Percentiles rank a stretch among this genome's conserved stretches.
Conservation (phyloP, 148 eudicot species). For the Nyssa sinensis region DNA sequence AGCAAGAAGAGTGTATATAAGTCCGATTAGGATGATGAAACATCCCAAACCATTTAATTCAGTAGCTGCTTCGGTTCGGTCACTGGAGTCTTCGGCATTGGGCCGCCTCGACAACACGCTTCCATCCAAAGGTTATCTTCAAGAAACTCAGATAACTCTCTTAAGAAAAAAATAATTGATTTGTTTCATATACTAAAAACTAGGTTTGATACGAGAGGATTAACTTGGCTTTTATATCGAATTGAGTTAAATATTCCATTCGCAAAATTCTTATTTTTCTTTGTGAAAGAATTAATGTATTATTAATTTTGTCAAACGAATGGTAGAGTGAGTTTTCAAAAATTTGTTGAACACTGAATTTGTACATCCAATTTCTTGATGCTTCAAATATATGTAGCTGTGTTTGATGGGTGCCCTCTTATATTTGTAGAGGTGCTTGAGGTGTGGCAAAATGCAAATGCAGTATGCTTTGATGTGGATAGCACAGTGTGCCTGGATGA, state of each 20-base stretch:
- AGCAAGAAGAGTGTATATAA: slow-evolving; percentile 22
- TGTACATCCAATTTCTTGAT: background rate
- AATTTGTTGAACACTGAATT: background rate
- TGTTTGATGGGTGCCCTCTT: slow-evolving; percentile 6
- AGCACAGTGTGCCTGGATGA: slow-evolving; percentile 97
- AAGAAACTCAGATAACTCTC: background rate
- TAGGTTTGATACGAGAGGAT: background rate
- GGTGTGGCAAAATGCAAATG: slow-evolving; percentile 68
- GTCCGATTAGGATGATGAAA: slow-evolving; percentile 37
- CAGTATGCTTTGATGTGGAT: slow-evolving; percentile 96
- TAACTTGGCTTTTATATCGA: too few relatives aligned
- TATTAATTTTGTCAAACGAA: background rate
- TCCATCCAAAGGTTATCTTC: slow-evolving; percentile 71
- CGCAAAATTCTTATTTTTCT: background rate
- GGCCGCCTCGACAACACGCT: slow-evolving; percentile 60
- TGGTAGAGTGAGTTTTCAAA: background rate
- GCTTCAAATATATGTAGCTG: slow-evolving; percentile 2
- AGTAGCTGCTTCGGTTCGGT: slow-evolving; percentile 51
- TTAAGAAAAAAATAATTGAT: too few relatives aligned
- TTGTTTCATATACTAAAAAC: background rate
- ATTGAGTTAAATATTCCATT: background rate
- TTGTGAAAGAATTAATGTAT: too few relatives aligned
- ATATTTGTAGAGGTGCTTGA: slow-evolving; percentile 65
- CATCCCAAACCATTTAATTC: slow-evolving; percentile 37
- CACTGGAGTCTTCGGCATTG: slow-evolving; percentile 41